Conservation (phyloP, 139 green algal species). For the Auxenochlorella pyrenoidosa region DNA sequence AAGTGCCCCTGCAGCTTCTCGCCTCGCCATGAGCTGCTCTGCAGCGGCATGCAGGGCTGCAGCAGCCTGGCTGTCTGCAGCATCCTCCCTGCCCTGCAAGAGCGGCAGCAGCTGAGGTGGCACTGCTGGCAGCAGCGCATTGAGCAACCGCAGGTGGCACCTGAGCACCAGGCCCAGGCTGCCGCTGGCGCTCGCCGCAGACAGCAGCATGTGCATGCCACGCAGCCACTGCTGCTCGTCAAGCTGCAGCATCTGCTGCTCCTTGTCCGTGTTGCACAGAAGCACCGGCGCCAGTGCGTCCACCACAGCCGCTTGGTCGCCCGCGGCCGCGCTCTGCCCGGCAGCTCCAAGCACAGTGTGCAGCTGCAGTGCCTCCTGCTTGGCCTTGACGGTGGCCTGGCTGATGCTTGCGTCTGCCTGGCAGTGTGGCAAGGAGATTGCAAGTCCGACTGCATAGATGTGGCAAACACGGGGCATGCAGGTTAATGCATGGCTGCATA, state of each 20-base stretch:
- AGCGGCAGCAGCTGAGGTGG: neutral
- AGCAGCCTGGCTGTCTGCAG: neutral
- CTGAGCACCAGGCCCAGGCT: neutral
- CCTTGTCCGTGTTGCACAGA: conserved; percentile 17
- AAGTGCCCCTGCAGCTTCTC: neutral
- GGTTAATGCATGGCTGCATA: neutral
- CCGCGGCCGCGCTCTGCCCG: neutral
- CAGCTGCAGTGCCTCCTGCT: conserved; percentile 33
- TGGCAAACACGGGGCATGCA: neutral
- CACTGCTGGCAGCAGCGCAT: neutral
- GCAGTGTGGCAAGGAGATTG: conserved; percentile 16
- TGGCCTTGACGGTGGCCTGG: neutral
- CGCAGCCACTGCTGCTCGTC: conserved; percentile 12
- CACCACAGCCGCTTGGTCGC: neutral
- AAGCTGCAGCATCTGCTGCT: conserved; percentile 22
- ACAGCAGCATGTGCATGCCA: conserved; percentile 28
- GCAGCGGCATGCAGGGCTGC: neutral
- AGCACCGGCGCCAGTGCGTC: neutral
- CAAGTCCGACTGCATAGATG: neutral
- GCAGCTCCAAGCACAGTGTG: neutral
- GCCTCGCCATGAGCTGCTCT: neutral
- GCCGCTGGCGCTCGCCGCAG: neutral
- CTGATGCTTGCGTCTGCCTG: conserved; percentile 8
- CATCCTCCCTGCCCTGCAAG: neutral
- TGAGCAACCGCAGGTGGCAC: conserved; percentile 31